Evolutionary conservation across 2,329 filamentous ascomycete species (phyloP), one percentile per base, ranked within the genome.

Genomic region (Periconia macrospinosa): DNA sequence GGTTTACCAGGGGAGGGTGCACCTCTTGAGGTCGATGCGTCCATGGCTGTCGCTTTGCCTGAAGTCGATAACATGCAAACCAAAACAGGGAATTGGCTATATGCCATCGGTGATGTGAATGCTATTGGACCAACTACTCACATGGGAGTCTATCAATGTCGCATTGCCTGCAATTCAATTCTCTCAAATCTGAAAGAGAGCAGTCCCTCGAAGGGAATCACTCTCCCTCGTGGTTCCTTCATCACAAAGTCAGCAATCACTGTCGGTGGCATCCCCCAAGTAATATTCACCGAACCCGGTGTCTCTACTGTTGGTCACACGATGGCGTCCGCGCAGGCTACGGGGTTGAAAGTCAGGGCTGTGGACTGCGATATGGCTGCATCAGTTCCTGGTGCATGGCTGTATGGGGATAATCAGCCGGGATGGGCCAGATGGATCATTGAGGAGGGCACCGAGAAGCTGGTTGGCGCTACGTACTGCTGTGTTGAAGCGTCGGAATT

Each of bases 101-200:
- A 55, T 45, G 52, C 48, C 27, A 44, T 55, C 19, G 55, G 55
- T 15, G 55, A 57, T 27, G 45, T 55, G 10, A 57, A 57, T 30
- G 55, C 42, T 15, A 30, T 43, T 14, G 33, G 20, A 14, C 48
- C 55, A 15, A 52, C 49, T 13, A 57, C 55, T 13, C 55, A 57
- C 40, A 49, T 49, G 48, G 48, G 53, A 49, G 41, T 41, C 14
- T 57, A 57, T 37, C 55, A 57, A 45, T 20, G 30, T 23, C 50
- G 53, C 14, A 57, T 57, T 35, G 53, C 53, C 13, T 30, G 37
- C 50, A 57, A 54, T 18, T 27, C 44, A 5, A 55, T 57, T 40
- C 44, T 56, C 6, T 45, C 48, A 9, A 13, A 14, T 15, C 6
- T 41, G 14, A 20, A 53, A 40, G 19, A 45, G 23, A 45, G 8